Evolutionary conservation across 202 grass and related monocot species (phyloP), one percentile per base, ranked within the genome.

Genomic region (Schoenoplectus triqueter): DNA sequence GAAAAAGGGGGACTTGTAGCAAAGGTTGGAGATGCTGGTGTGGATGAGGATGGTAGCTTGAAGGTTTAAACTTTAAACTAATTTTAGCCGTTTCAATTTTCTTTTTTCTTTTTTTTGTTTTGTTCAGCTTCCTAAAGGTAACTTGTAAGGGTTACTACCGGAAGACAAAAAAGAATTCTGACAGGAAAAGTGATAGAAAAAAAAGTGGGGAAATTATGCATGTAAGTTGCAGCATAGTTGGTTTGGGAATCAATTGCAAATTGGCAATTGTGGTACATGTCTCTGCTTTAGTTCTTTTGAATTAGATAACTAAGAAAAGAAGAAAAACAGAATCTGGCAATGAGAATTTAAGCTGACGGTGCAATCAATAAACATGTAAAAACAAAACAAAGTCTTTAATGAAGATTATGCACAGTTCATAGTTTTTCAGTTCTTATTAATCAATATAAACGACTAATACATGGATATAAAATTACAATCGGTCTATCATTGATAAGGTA

Each of bases 11-110:
- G 7, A 40, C 82, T 72, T 9, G 89, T 78, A 39, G 79, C 69
- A 56, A 94, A 92, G 75, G 81, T 87, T 63, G 88, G 87, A 41
- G 89, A 91, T 82, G 88, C 85, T 41, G 69, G 10, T 50, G 10
- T 75, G 89, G 85, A 88, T 72, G 65, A 89, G 83, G 56, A 82
- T 81, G 74, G 39, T 46, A 69, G 21, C 13, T n/a, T 47, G 45
- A 65, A 62, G 44, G 7, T 80, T 21, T 20, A 62, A 69, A 4
- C 40, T 78, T 18, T 6, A 42, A 21, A 41, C 55, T 79, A 45
- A 46, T 31, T 31, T 69, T 69, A 51, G 59, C 59, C 54, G 41
- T 86, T 81, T 66, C 31, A 31, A 31, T 31, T 74, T 2, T 39
- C 74, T 44, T 87, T 79, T 45, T 73, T 84, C 52, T 48, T 54